Percentiles rank a stretch among this genome's conserved stretches.
phyloP scores from a whole-genome alignment of 192 early-diverging fungal species.

The Chytriomyces sp. region DNA sequence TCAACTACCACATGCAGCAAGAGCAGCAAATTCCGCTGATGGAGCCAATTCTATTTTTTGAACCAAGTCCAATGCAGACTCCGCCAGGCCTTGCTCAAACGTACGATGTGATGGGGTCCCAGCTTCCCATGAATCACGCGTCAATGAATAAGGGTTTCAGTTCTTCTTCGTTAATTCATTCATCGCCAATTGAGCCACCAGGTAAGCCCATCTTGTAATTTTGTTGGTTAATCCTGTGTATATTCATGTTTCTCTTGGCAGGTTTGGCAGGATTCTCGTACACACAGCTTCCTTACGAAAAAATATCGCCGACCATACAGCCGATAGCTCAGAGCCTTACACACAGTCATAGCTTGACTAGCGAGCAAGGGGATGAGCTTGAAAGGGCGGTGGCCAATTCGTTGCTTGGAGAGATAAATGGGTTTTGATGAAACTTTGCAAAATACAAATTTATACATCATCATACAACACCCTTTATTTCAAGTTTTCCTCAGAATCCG shows the following conservation, averaged over 20 bases:
- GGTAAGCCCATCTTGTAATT: neutral
- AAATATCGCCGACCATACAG: too few relatives aligned
- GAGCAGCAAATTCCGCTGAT: too few relatives aligned
- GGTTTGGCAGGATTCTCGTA: neutral
- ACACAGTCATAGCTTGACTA: neutral
- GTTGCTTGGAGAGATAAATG: conserved; percentile 26
- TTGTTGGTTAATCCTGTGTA: too few relatives aligned
- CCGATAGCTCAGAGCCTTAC: neutral
- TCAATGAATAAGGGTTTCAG: neutral
- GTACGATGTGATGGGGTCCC: neutral
- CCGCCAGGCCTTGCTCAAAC: neutral
- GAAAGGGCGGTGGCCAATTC: conserved; percentile 29
- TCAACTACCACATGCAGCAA: too few relatives aligned
- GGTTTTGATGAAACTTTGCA: too few relatives aligned
- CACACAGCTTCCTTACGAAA: neutral
- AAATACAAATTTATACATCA: too few relatives aligned
- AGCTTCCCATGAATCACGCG: neutral
- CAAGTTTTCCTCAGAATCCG: neutral
- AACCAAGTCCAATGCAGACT: neutral
- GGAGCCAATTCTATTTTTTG: too few relatives aligned
- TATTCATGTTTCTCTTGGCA: neutral
- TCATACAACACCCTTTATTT: too few relatives aligned
- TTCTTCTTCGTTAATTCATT: neutral
- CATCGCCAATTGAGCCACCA: neutral
- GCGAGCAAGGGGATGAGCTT: conserved; percentile 12